Evolutionary conservation across 2,329 filamentous ascomycete species (phyloP).

Genomic region (Paraphoma sp.): DNA sequence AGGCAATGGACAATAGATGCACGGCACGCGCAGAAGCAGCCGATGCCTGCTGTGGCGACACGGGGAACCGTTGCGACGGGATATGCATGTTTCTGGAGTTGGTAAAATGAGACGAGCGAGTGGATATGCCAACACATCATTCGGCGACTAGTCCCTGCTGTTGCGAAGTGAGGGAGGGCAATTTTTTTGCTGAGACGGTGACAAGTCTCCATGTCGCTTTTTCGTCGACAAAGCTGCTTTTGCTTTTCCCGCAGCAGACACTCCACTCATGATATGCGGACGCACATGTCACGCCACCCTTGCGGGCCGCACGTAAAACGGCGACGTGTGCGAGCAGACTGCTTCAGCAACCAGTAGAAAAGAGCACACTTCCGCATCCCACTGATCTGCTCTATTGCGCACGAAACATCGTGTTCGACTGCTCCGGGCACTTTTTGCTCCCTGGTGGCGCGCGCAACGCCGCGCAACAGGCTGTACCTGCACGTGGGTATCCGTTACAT

Average conservation of each 20-base stretch:
- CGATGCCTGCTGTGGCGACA: constrained; percentile 10
- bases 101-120: not conserved
- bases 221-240: not conserved
- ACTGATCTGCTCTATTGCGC: no score
- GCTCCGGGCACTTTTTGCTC: no score
- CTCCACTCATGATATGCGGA: not conserved
- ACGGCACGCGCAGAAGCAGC: constrained; percentile 16
- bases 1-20: constrained; percentile 17
- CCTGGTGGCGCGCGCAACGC: not conserved
- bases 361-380: no score
- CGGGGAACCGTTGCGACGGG: constrained; percentile 20
- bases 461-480: constrained; percentile 4
- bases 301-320: constrained; percentile 19
- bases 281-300: constrained; percentile 25
- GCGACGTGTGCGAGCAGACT: constrained; percentile 2
- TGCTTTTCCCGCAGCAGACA: constrained; percentile 7
- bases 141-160: not conserved
- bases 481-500: constrained; percentile 19
- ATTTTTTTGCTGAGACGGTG: not conserved
- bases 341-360: constrained; percentile 3
- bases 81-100: constrained; percentile 4
- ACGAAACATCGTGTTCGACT: no score
- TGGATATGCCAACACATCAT: constrained; percentile 3
- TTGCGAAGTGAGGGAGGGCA: not conserved
- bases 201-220: constrained; percentile 10